Conservation (phyloP, 148 eudicot genomes). For the Hydrangea macrophylla region DNA sequence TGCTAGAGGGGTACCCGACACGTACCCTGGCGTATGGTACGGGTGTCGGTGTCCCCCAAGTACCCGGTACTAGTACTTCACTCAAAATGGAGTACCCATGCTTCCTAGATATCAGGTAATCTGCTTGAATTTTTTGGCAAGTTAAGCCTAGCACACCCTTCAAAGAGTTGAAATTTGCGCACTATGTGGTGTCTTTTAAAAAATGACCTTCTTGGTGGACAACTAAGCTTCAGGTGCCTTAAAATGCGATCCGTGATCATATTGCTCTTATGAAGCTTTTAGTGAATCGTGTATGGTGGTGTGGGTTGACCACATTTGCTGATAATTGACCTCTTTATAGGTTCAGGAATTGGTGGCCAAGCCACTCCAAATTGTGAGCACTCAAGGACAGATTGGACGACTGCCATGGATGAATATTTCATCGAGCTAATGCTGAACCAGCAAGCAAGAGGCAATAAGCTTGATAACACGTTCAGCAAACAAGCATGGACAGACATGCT, state of each 20-base stretch:
- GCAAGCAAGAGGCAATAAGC: conserved; percentile 30
- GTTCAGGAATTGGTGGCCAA: conserved; percentile 14
- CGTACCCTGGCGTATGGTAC: no score
- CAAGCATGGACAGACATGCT: conserved; percentile 36
- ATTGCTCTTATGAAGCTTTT: neutral
- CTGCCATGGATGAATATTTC: conserved; percentile 31
- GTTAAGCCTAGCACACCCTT: neutral
- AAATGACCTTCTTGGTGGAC: no score
- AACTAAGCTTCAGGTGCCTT: no score
- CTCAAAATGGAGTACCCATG: no score
- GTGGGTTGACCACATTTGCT: neutral
- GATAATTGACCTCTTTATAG: conserved; percentile 6
- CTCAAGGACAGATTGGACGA: conserved; percentile 30
- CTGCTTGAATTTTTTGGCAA: neutral
- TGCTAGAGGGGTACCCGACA: no score
- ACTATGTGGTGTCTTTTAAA: neutral
- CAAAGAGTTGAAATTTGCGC: neutral
- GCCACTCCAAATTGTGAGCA: conserved; percentile 25
- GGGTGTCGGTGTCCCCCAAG: no score
- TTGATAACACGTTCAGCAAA: conserved; percentile 22
- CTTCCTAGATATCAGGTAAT: neutral
- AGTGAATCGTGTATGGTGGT: neutral
- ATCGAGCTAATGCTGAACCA: conserved; percentile 27
- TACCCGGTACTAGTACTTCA: no score
- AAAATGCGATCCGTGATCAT: neutral